A percentile compares a stretch with the other conserved stretches of the same genome.
Evolutionary conservation across 352 stramenopile species (phyloP).

Genomic region (Elongisporangium anandrum): DNA sequence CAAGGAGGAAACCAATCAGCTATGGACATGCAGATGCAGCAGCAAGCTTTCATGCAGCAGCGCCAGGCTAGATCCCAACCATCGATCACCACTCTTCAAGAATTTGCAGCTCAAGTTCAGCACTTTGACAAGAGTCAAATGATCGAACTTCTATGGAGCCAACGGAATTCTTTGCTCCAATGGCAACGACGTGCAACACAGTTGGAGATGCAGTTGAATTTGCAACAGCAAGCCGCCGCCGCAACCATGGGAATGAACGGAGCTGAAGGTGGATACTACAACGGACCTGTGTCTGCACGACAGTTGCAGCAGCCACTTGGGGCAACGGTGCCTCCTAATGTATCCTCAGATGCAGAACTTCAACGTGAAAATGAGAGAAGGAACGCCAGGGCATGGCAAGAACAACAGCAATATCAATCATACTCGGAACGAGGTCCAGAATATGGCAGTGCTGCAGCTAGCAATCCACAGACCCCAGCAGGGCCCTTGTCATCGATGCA

Average conservation of each 20-base stretch:
- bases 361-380: conserved; percentile 37
- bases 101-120: conserved; percentile 67
- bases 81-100: conserved; percentile 27
- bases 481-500: not conserved
- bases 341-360: conserved; percentile 43
- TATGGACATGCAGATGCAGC: conserved; percentile 5
- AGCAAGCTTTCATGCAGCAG: conserved; percentile 25
- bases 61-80: conserved; percentile 13
- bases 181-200: conserved; percentile 54
- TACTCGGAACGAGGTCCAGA: not conserved
- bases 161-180: conserved; percentile 52
- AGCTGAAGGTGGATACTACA: conserved; percentile 24
- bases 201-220: conserved; percentile 42
- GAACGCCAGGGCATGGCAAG: conserved; percentile 16
- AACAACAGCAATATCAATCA: conserved; percentile 8
- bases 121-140: conserved; percentile 59
- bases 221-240: conserved; percentile 4
- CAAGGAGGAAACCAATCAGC: not conserved
- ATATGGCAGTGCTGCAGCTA: not conserved
- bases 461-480: conserved; percentile 3
- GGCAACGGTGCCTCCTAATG: conserved; percentile 13
- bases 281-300: conserved; percentile 18
- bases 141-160: conserved; percentile 75
- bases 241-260: conserved; percentile 6
- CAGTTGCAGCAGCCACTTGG: conserved; percentile 6